Evolutionary conservation across 257 asterid genomes (phyloP), one percentile per base, ranked within the genome.

Genomic region (Lycium barbarum): DNA sequence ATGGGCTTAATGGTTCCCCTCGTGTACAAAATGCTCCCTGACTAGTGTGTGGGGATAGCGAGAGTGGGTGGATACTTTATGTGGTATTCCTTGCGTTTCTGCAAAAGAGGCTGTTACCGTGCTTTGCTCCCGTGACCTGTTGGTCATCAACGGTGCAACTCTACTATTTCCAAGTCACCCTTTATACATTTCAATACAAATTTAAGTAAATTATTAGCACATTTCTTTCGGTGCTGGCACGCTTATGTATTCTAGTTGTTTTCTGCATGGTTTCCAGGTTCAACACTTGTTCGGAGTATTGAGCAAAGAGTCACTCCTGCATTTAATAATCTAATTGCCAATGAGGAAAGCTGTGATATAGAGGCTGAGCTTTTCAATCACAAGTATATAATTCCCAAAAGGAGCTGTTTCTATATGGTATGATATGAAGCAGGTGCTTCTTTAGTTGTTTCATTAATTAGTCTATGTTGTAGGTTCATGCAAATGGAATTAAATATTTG

Each of bases 401-500:
- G 85, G 33, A 93, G 97, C 88, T 91, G 94, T 85, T 93, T 96
- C 83, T 91, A 87, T 83, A 96, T 93, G 99, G 99, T 96, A 89
- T 53, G 82, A 76, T 76, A 76, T 5, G 5, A 1, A 1, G 47
- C 8, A 1, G 65, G 7, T 76, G 63, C 47, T 76, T 51, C 49
- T 7, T 13, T 53, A 14, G 45, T 76, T 76, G 22, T 26, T 76
- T 72, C 57, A 72, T 18, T 43, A 10, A 18, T 18, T 40, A 9
- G 15, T n/a, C 5, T 1, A 18, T 43, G 7, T 72, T 43, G 18
- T 45, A 18, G 80, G 58, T 72, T 72, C 57, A 72, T 43, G 58
- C 80, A 72, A 71, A 40, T 71, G 35, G 18, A 71, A 72, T 43
- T 43, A 4, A 1, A 72, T 18, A 72, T 43, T 43, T 40, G 13